These are phyloP conservation scores for Colletotrichum karsti DNA, from an alignment of 2,329 filamentous ascomycete genomes.

Conservation along the genomic window DNA sequence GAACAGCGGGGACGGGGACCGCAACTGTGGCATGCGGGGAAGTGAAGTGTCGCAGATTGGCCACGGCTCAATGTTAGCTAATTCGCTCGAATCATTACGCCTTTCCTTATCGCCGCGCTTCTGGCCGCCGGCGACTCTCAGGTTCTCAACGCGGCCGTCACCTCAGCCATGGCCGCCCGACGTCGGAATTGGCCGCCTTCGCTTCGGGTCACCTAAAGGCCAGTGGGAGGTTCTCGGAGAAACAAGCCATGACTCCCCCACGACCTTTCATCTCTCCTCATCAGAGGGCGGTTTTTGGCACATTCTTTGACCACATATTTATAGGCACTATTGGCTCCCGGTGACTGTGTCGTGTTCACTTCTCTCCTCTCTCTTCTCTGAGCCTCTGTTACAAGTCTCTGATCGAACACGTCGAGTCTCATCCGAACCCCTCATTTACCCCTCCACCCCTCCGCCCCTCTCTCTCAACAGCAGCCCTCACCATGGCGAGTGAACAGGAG, in stretches of 20 bases:
- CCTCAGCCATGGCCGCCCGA: constrained; percentile 30
- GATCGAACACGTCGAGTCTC: not conserved
- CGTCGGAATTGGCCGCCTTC: constrained; percentile 43
- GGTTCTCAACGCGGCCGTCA: constrained; percentile 8
- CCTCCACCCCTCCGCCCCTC: not conserved
- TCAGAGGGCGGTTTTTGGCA: not conserved
- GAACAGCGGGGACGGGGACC: not conserved
- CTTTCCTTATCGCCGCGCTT: constrained; percentile 22
- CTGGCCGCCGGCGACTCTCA: constrained; percentile 15
- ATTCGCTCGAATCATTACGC: constrained; percentile 19
- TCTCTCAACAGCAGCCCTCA: constrained; percentile 24
- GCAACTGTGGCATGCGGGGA: not conserved
- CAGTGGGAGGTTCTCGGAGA: not conserved
- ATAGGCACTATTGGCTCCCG: not conserved
- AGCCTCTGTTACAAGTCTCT: not conserved
- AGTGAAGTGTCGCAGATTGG: constrained; percentile 13
- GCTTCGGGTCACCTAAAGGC: not conserved
- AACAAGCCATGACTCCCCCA: constrained; percentile 1
- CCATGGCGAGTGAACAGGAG: constrained; percentile 50
- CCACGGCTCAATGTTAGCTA: constrained; percentile 12
- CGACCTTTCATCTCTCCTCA: not conserved
- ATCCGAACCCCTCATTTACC: constrained; percentile 2
- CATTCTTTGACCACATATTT: not conserved
- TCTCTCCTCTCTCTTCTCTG: not conserved
- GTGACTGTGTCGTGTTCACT: not conserved